These are phyloP conservation scores for Udeniomyces megalosporus DNA, from an alignment of 768 basidiomycete species.

Conservation along the genomic window DNA sequence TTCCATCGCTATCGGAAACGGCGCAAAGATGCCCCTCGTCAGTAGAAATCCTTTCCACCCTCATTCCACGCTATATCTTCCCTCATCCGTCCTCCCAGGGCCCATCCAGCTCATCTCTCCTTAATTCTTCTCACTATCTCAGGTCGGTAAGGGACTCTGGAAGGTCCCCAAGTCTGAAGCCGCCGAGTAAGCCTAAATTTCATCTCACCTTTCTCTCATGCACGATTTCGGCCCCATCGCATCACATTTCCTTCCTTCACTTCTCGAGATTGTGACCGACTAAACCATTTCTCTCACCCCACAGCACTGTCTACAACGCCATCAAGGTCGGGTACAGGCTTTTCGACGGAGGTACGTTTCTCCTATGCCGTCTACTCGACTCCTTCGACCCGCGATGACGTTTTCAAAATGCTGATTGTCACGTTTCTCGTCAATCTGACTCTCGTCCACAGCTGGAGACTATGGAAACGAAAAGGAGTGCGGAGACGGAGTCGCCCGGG, in stretches of 20 bases:
- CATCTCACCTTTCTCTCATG: too few relatives aligned
- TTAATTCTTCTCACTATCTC: neutral
- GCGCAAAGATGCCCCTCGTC: neutral
- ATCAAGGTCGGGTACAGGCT: slow-evolving; percentile 77
- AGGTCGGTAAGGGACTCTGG: slow-evolving; percentile 23
- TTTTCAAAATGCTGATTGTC: neutral
- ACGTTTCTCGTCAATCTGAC: too few relatives aligned
- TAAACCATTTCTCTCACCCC: too few relatives aligned
- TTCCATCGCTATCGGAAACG: neutral
- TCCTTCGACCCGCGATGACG: neutral
- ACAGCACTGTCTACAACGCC: slow-evolving; percentile 61
- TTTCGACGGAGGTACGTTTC: slow-evolving; percentile 41
- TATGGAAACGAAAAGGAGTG: slow-evolving; percentile 79
- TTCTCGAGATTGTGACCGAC: neutral
- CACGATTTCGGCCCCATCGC: neutral
- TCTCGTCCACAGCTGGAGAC: slow-evolving; percentile 41
- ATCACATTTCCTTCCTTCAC: neutral
- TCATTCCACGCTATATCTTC: too few relatives aligned
- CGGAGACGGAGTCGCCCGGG: slow-evolving; percentile 50
- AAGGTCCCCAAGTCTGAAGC: slow-evolving; percentile 21
- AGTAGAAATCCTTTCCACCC: too few relatives aligned
- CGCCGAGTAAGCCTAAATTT: slow-evolving; percentile 30
- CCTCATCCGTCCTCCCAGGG: too few relatives aligned
- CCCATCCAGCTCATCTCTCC: neutral
- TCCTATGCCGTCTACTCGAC: neutral